Percentiles rank a stretch among this genome's conserved stretches.
These are phyloP conservation scores for Dorcoceras hygrometricum DNA, from an alignment of 257 asterid genomes.

Conservation along the genomic window DNA sequence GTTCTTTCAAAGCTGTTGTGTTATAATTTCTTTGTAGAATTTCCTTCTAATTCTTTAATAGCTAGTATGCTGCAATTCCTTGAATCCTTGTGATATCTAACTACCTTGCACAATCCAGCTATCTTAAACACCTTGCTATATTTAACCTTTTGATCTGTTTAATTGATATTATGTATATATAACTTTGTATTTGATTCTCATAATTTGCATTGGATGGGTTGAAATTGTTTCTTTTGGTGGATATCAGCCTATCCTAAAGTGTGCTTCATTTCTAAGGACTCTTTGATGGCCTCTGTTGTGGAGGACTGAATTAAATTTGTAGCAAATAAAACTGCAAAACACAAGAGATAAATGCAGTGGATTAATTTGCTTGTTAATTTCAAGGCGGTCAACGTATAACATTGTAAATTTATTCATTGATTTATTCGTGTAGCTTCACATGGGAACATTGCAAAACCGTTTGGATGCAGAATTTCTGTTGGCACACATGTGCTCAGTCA, in stretches of 20 bases:
- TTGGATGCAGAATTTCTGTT: slow-evolving; percentile 95
- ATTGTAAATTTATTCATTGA: slow-evolving; percentile 20
- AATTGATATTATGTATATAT: too few relatives aligned
- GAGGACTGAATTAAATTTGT: not conserved
- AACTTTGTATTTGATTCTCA: too few relatives aligned
- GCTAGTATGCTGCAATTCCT: not conserved
- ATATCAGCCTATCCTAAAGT: not conserved
- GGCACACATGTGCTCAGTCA: slow-evolving; percentile 98
- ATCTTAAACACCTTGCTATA: not conserved
- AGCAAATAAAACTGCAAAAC: not conserved
- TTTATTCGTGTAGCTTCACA: slow-evolving; percentile 63
- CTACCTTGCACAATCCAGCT: not conserved
- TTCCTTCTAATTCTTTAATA: too few relatives aligned
- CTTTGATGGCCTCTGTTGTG: not conserved
- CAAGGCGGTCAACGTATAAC: not conserved
- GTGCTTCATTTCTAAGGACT: not conserved
- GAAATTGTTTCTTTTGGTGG: slow-evolving; percentile 8
- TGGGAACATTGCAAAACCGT: slow-evolving; percentile 91
- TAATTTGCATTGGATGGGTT: not conserved
- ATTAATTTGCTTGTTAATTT: too few relatives aligned
- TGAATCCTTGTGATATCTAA: not conserved
- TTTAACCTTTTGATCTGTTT: not conserved
- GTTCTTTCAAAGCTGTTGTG: not conserved
- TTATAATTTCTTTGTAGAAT: not conserved
- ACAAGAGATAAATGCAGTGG: not conserved